Base-by-base conservation (phyloP, 805 yeast species). In the Huiozyma sinensis region DNA sequence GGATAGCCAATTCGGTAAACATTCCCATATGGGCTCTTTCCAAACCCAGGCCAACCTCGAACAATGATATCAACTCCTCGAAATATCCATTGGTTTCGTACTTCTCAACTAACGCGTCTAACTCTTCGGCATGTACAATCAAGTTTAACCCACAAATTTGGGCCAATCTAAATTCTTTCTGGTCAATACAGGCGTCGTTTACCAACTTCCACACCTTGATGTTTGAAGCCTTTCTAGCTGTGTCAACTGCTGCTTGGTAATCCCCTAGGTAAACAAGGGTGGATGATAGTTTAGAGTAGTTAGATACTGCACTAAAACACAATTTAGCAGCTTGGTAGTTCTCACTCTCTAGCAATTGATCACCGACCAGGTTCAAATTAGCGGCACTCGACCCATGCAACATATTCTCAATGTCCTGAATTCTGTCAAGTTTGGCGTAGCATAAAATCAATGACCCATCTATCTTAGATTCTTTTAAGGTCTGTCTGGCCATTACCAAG, bases 21-120 rank as follows among this genome's bases (percentile, higher is more conserved):
- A 92, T 90, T 55, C 97, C 98, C 98, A 92, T 92, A 63, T 92
- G 98, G 34, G 98, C 98, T 65, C 98, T 84, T 72, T 92, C 98
- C 54, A 92, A 75, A 36, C 95, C 94, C 47, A 92, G 75, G 52
- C 97, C 97, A 56, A 88, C 90, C 67, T 92, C 98, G 57, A 92
- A 87, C 57, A 92, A 76, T 12, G 96, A 78, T 50, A 90, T 85
- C 52, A 92, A 73, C 71, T 92, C 95, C 52, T 80, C 83, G 68
- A 89, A 89, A 67, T 87, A 86, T 38, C 98, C 98, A 53, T 82
- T 77, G 61, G 76, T 72, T 68, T 92, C 97, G 63, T 92, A 92
- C 52, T 82, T 83, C 50, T 70, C 72, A 38, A 90, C 97, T 51
- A 92, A 73, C 60, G 84, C 96, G 38, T 87, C 86, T 57, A 92